Base-by-base conservation (phyloP, 2,329 filamentous ascomycete genomes). In the Samsoniella hepiali region DNA sequence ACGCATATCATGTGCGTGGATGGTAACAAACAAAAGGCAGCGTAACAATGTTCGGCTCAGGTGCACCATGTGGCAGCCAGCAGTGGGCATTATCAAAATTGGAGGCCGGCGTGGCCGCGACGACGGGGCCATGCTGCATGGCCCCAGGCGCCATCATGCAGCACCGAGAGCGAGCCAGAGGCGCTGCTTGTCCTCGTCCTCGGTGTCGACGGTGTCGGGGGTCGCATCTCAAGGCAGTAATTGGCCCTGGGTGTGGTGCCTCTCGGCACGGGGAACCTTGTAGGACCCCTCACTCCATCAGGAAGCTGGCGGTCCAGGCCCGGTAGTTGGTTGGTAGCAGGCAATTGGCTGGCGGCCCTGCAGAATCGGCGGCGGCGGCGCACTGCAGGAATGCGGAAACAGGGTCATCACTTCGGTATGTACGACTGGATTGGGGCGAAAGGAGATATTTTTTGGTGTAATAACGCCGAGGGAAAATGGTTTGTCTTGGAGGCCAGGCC, bases 81-180 rank as follows among this genome's bases (percentile, higher is more conserved):
- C 22, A 17, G 57, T 50, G 57, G 44, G 11, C 38, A 40, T 22
- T n/a, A 45, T 34, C 5, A 10, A 15, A 57, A 34, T 15, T 49
- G 27, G 38, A 10, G 38, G 27, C n/a, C 36, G 57, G 44, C 44
- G n/a, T 49, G 45, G 57, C 44, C 57, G 57, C 34, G 15, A 49
- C 40, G 56, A 58, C 34, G 56, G 44, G 57, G 45, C 32, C 42
- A 29, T 49, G 42, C 56, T 49, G 32, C 56, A 38, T 32, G 38
- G 29, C 40, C 38, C 11, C 38, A 27, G 50, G 50, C 32, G 44
- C 50, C 34, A 40, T 55, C 36, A 55, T 55, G 51, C 51, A 54
- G 34, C 32, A 55, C 22, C 22, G 51, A 40, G 45, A 31, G 51
- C n/a, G 27, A 55, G 6, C 22, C 4, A 55, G 53, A 56, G 40